These are phyloP conservation scores for Pseudozyma sp. DNA, from an alignment of 1,284 basidiomycete genomes.

Conservation along the genomic window DNA sequence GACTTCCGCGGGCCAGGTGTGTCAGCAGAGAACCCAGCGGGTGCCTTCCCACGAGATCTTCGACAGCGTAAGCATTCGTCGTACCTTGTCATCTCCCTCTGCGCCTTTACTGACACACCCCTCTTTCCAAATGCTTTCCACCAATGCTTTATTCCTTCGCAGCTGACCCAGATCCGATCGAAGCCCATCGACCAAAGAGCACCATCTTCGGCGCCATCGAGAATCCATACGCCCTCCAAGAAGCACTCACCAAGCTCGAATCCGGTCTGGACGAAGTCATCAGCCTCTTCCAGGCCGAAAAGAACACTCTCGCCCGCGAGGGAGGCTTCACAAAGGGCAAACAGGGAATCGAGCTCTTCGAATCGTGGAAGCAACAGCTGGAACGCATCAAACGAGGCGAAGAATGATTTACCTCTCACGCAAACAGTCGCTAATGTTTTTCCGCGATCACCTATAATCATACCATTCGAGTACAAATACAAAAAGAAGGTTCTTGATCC, in stretches of 20 bases:
- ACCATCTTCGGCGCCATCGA: slow-evolving; percentile 59
- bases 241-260: slow-evolving; percentile 56
- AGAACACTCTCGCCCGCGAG: slow-evolving; percentile 54
- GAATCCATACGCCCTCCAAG: slow-evolving; percentile 59
- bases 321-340: slow-evolving; percentile 59
- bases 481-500: too few species aligned
- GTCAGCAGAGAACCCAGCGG: slow-evolving; percentile 48
- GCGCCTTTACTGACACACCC: neutral
- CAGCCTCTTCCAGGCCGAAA: slow-evolving; percentile 55
- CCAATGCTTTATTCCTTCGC: neutral
- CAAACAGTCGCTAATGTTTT: too few species aligned
- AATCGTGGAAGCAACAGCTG: slow-evolving; percentile 55
- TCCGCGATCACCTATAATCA: too few species aligned
- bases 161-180: slow-evolving; percentile 42
- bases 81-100: neutral
- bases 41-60: slow-evolving; percentile 42
- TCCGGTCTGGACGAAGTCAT: slow-evolving; percentile 57
- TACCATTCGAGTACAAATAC: too few species aligned
- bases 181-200: slow-evolving; percentile 30
- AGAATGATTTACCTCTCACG: slow-evolving; percentile 11
- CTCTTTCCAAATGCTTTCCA: neutral
- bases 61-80: slow-evolving; percentile 28
- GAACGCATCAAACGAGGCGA: slow-evolving; percentile 56
- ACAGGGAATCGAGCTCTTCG: slow-evolving; percentile 53
- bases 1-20: slow-evolving; percentile 43